These are phyloP conservation scores for Pythium insidiosum DNA, from an alignment of 352 stramenopile genomes.

Conservation along the genomic window DNA sequence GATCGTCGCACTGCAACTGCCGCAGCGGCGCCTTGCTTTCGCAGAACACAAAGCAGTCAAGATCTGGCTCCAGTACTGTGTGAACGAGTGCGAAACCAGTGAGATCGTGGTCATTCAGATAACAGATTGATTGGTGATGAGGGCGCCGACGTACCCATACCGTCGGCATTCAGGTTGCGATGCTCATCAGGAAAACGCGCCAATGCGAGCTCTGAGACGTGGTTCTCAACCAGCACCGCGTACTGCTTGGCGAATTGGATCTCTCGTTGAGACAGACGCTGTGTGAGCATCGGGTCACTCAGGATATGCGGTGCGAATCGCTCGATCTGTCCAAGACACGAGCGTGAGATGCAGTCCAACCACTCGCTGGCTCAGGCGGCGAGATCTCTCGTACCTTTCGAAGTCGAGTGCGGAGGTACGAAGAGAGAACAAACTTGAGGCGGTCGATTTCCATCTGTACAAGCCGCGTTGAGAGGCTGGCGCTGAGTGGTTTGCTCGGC, in stretches of 20 bases:
- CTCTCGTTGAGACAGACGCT: constrained; percentile 68
- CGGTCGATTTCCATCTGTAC: constrained; percentile 82
- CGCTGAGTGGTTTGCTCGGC: not conserved
- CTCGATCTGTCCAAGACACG: constrained; percentile 49
- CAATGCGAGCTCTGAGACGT: constrained; percentile 60
- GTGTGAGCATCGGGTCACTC: constrained; percentile 23
- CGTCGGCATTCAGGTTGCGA: constrained; percentile 36
- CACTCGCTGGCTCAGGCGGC: too few relatives aligned
- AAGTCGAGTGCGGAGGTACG: constrained; percentile 70
- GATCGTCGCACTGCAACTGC: constrained; percentile 65
- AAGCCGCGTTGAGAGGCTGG: not conserved
- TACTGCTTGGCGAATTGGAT: constrained; percentile 70
- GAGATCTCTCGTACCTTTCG: constrained; percentile 30
- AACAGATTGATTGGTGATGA: too few relatives aligned
- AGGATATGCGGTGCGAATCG: constrained; percentile 64
- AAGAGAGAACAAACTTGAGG: constrained; percentile 77
- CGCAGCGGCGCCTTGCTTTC: constrained; percentile 47
- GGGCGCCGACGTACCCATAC: constrained; percentile 76
- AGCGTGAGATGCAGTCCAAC: too few relatives aligned
- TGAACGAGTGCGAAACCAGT: too few relatives aligned
- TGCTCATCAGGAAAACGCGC: constrained; percentile 61
- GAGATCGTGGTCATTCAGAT: too few relatives aligned
- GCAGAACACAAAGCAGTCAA: constrained; percentile 81
- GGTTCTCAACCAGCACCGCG: constrained; percentile 54
- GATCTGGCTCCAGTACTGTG: constrained; percentile 54